A percentile compares a stretch with the other conserved stretches of the same genome.
Evolutionary conservation across 768 basidiomycete genomes (phyloP).

Genomic region (Amanita jacksonii): DNA sequence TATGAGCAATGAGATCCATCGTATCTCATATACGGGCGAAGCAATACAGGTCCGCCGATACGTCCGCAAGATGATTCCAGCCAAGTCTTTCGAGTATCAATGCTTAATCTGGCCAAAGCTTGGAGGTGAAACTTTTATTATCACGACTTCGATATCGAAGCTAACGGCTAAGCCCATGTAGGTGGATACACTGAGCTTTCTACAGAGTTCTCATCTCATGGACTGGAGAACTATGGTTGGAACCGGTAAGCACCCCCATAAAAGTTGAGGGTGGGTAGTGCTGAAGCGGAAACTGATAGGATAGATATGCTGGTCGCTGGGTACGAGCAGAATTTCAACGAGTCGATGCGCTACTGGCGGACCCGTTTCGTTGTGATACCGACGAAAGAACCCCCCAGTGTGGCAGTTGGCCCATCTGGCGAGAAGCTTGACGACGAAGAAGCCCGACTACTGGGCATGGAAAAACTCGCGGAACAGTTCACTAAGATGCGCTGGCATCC

Average conservation of each 20-base stretch:
- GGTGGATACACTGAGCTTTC: conserved; percentile 75
- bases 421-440: conserved; percentile 83
- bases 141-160: neutral
- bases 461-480: conserved; percentile 85
- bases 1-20: conserved; percentile 93
- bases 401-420: conserved; percentile 47
- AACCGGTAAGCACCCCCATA: conserved; percentile 46
- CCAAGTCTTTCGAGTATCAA: conserved; percentile 63
- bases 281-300: conserved; percentile 26
- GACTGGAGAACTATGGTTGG: conserved; percentile 79
- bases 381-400: conserved; percentile 55
- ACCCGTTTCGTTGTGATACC: conserved; percentile 93
- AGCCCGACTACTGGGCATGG: conserved; percentile 79
- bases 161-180: conserved; percentile 14
- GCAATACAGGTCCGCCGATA: conserved; percentile 83
- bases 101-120: conserved; percentile 93
- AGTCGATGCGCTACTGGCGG: conserved; percentile 86
- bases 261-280: neutral
- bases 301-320: conserved; percentile 81
- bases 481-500: conserved; percentile 75
- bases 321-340: conserved; percentile 71
- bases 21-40: conserved; percentile 86
- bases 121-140: conserved; percentile 32
- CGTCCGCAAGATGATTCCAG: conserved; percentile 61
- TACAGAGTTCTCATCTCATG: conserved; percentile 68